Evolutionary conservation across 768 basidiomycete species (phyloP).

Genomic region (Serendipita sp.): DNA sequence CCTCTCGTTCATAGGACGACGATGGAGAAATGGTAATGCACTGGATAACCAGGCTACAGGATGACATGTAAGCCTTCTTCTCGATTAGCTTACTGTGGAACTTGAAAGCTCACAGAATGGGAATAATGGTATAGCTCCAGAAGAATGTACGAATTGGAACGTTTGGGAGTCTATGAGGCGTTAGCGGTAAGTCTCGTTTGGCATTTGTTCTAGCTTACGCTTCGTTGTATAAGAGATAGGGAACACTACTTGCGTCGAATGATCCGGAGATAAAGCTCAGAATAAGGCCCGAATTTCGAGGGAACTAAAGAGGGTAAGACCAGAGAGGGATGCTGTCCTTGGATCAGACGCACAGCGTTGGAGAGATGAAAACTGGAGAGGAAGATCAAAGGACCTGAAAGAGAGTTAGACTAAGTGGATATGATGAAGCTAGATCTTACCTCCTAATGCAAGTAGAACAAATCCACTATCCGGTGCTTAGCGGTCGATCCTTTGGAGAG

Average conservation of each 20-base stretch:
- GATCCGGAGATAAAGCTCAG: constrained; percentile 23
- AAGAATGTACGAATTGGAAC: constrained; percentile 19
- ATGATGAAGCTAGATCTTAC: neutral
- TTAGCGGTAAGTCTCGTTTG: neutral
- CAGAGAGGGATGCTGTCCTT: neutral
- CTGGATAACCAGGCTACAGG: constrained; percentile 18
- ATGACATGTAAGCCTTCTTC: neutral
- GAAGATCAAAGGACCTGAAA: constrained; percentile 21
- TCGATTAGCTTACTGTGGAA: neutral
- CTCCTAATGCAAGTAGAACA: constrained; percentile 21
- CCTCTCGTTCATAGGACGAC: constrained; percentile 15
- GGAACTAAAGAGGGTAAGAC: constrained; percentile 14
- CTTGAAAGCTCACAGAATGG: constrained; percentile 16
- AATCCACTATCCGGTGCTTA: constrained; percentile 15
- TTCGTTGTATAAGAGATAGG: constrained; percentile 19
- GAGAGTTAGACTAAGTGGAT: neutral
- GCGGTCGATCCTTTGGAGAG: neutral
- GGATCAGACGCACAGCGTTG: constrained; percentile 15
- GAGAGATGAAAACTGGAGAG: constrained; percentile 23
- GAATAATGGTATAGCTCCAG: constrained; percentile 19
- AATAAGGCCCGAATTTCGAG: constrained; percentile 20
- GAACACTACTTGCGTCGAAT: constrained; percentile 22
- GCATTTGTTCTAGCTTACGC: constrained; percentile 11
- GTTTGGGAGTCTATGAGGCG: neutral
- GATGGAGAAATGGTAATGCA: constrained; percentile 20